Conservation (phyloP, 2,329 filamentous ascomycete species). For the Ophiosphaerella narmari region DNA sequence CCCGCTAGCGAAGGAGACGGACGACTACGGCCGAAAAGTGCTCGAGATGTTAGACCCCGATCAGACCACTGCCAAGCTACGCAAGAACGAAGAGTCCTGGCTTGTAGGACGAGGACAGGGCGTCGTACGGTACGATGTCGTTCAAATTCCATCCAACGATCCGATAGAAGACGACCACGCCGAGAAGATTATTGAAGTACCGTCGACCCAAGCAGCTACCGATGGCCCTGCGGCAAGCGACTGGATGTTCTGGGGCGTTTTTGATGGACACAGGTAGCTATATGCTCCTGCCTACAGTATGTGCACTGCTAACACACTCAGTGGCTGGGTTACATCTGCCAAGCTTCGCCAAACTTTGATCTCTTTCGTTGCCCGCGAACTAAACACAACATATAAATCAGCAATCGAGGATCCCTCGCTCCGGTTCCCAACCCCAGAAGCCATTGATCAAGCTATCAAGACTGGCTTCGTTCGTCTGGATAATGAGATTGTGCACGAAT, state of each 20-base stretch:
- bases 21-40: constrained; percentile 81
- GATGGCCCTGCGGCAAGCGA: constrained; percentile 68
- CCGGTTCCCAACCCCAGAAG: constrained; percentile 72
- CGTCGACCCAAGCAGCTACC: constrained; percentile 61
- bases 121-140: constrained; percentile 91
- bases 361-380: constrained; percentile 86
- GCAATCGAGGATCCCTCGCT: constrained; percentile 62
- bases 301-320: constrained; percentile 44
- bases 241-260: constrained; percentile 99
- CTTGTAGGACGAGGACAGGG: constrained; percentile 86
- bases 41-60: constrained; percentile 97
- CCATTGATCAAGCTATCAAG: constrained; percentile 91
- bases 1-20: constrained; percentile 84
- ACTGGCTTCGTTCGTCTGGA: constrained; percentile 86
- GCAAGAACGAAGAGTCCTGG: constrained; percentile 90
- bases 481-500: constrained; percentile 91
- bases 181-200: constrained; percentile 95
- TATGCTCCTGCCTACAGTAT: background rate
- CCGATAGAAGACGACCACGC: constrained; percentile 98
- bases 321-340: constrained; percentile 96
- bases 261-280: constrained; percentile 88
- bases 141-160: constrained; percentile 74
- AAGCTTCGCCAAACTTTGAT: constrained; percentile 93
- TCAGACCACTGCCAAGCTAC: constrained; percentile 86
- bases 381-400: constrained; percentile 88